Conservation (phyloP, 345 rosid genomes). For the Brassica carinata region DNA sequence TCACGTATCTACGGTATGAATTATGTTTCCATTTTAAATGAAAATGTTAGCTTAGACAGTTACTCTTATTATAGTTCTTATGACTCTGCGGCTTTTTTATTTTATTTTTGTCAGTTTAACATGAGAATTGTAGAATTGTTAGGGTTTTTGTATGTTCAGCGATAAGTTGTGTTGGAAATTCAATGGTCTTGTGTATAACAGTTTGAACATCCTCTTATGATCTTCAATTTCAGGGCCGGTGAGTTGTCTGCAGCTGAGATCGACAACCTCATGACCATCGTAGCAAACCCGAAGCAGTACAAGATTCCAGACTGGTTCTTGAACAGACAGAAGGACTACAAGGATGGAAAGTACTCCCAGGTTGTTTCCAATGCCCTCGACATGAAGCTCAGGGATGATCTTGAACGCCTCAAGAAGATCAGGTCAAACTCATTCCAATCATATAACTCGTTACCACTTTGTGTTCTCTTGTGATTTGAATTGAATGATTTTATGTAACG, state of each 20-base stretch:
- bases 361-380: constrained; percentile 90
- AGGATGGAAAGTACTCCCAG: constrained; percentile 84
- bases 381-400: constrained; percentile 97
- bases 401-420: constrained; percentile 90
- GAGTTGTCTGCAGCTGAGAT: constrained; percentile 78
- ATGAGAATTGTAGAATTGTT: neutral
- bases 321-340: constrained; percentile 93
- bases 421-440: constrained; percentile 44
- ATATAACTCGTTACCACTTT: neutral
- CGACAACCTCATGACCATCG: constrained; percentile 83
- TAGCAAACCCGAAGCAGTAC: constrained; percentile 87
- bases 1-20: neutral
- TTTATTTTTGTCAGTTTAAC: neutral
- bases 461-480: neutral
- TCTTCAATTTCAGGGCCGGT: constrained; percentile 63
- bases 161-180: neutral
- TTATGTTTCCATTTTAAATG: neutral
- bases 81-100: neutral
- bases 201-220: neutral
- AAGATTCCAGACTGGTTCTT: constrained; percentile 94
- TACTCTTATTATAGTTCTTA: neutral
- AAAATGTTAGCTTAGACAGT: neutral
- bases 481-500: neutral
- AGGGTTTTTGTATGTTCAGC: neutral
- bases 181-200: neutral